Percentiles rank a stretch among this genome's conserved stretches.
phyloP scores from a whole-genome alignment of 2,329 filamentous ascomycete genomes.

The Talaromyces marneffei region DNA sequence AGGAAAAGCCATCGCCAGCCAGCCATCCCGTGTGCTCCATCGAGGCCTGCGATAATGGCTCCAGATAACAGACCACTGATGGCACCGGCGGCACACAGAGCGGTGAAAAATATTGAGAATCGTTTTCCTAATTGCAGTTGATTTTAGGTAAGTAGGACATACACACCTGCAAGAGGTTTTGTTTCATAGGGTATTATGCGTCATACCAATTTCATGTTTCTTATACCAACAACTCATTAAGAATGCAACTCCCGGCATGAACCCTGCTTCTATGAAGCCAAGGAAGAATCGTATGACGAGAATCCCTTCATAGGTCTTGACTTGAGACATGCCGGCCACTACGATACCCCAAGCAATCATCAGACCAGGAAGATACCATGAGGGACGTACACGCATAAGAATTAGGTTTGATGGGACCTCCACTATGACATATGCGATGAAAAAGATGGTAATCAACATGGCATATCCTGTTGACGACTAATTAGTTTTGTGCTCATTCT shows the following conservation, averaged over 20 bases:
- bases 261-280: slow-evolving; percentile 33
- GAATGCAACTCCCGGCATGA: slow-evolving; percentile 57
- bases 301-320: not conserved
- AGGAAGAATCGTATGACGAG: slow-evolving; percentile 32
- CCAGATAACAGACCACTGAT: not conserved
- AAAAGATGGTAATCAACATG: not conserved
- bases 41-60: not conserved
- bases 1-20: not conserved
- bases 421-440: not conserved
- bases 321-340: not conserved
- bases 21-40: not conserved
- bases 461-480: not conserved
- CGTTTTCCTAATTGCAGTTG: not conserved
- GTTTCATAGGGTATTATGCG: too few relatives aligned
- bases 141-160: too few relatives aligned
- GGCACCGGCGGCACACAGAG: not conserved
- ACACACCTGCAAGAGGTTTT: too few relatives aligned
- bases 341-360: not conserved
- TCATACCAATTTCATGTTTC: slow-evolving; percentile 49
- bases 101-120: not conserved
- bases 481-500: not conserved
- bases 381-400: not conserved
- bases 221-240: slow-evolving; percentile 64
- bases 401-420: not conserved
- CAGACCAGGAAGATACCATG: not conserved